Evolutionary conservation across 2,329 filamentous ascomycete species (phyloP), one percentile per base, ranked within the genome.

Genomic region (Ophiostoma sp.): DNA sequence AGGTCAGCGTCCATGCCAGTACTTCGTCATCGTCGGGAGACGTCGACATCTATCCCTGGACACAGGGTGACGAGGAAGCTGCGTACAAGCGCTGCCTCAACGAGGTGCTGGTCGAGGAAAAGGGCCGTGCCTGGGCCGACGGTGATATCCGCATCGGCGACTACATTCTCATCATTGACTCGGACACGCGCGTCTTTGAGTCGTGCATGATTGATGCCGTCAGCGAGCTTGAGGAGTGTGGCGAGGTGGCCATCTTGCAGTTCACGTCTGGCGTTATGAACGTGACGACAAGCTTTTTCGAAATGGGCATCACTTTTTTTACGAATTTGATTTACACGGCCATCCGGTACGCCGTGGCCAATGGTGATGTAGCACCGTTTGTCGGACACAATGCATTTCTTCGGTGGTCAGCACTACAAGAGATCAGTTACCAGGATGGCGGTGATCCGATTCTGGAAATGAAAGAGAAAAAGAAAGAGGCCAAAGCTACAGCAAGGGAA

Each of bases 91-190:
- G 85, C 78, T 86, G 88, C 74, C 85, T 95, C 55, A 87, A 89
- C 77, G 87, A 91, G 74, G 88, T 91, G 25, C 85, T 55, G n/a
- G 50, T 95, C 55, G 87, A 90, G 66, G 88, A 90, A 69, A 86
- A 92, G 72, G 89, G 90, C 22, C 88, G 91, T 36, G 92, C 92
- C 36, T 93, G 91, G 92, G 93, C 93, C 22, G 93, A 94, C 79
- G 94, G 93, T 75, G 94, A 96, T 81, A 91, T 97, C 77, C 92
- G 93, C 70, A 85, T 97, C 31, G 94, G 94, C 72, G 93, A 97
- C 82, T 95, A 94, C 81, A 93, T 95, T 74, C 84, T 93, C 39
- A 83, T 95, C 74, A 92, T 94, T 79, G 92, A 94, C 82, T 94
- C 92, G 1, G 92, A 94, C 81, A 94, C 92, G 42, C 91, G 92